Base-by-base conservation (phyloP, 768 basidiomycete genomes). In the Auriscalpium vulgare region DNA sequence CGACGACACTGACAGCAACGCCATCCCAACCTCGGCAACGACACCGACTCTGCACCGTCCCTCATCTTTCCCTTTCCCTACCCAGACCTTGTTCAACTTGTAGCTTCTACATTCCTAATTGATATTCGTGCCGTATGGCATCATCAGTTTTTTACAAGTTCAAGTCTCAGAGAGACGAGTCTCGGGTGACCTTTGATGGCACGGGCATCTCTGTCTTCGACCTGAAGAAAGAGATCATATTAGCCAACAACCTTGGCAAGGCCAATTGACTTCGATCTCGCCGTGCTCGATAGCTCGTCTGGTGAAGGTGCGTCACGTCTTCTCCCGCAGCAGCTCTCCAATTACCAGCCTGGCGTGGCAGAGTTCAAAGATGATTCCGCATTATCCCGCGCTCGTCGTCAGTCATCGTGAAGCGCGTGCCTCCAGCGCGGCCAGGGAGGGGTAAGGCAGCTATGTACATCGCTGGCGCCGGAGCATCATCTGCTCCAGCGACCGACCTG, bases 121-220 rank as follows among this genome's bases (percentile, higher is more conserved):
- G 57, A 63, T 65, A 56, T 59, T 48, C 44, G 43, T 60, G 54
- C 54, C 56, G 4, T 60, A 88, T 88, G 91, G 83, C 90, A 66
- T 95, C 94, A 67, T 93, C 91, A 74, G 92, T 97, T 69, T 97
- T 93, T 75, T 97, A 95, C 85, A 89, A 88, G 75, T 99, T 97
- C 86, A 91, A 85, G 71, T 93, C 93, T 63, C 87, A 91, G 70
- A 91, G 81, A 76, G 86, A 90, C 75, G 95, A 98, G 73, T 94
- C 93, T 56, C 79, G 93, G 68, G 85, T 99, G 71, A 87, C 91
- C 53, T 97, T 99, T n/a, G 95, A 99, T 69, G 97, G 97, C 67
- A 97, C 95, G 63, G 92, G 93, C 60, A 98, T 99, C 68, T 94
- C 94, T 67, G 93, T 98, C 64, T 98, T 97, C 78, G 97, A 99